Base-by-base conservation (phyloP, 139 green algal species). In the Closterium sp. region DNA sequence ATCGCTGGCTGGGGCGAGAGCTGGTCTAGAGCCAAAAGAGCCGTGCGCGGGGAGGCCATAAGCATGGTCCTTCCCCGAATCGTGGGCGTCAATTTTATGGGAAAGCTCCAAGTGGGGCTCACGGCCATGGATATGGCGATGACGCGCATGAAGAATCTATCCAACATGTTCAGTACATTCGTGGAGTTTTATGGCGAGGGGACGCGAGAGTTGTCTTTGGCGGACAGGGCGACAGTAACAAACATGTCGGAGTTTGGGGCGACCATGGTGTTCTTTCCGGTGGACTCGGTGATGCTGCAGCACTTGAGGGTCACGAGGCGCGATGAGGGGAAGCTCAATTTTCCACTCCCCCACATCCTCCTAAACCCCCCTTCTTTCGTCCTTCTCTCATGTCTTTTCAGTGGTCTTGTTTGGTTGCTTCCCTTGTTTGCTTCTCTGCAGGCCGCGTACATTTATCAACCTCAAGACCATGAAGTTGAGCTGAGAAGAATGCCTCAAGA, bases 231-330 rank as follows among this genome's bases (percentile, higher is more conserved):
- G 28, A 95, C 90, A 5, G 89, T 94, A 5, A 88, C 92, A 5
- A 94, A 94, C 92, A 73, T 88, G 34, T 88, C 92, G 4, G 92
- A 94, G 92, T 94, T 93, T 38, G 92, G 92, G 11, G 92, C 92
- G 19, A 94, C 92, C 31, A 93, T 93, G 89, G 92, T 89, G 9
- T 94, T 94, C 92, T 94, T 94, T 89, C 92, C 92, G 4, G 79
- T 94, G 21, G 92, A 94, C 89, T 24, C 86, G 24, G 84, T 70
- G 9, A 94, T 88, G 24, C 88, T 94, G 19, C 10, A 92, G 17
- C 91, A 93, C 32, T 31, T 93, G 29, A 22, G 7, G 27, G 85
- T 28, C 19, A 92, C 91, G 24, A 86, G 91, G 30, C 34, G 91
- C 4, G 34, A 85, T 31, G 42, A 93, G 86, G 13, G 7, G 73